These are phyloP conservation scores for Leishmania tropica DNA, from an alignment of 208 protist species.

Conservation along the genomic window DNA sequence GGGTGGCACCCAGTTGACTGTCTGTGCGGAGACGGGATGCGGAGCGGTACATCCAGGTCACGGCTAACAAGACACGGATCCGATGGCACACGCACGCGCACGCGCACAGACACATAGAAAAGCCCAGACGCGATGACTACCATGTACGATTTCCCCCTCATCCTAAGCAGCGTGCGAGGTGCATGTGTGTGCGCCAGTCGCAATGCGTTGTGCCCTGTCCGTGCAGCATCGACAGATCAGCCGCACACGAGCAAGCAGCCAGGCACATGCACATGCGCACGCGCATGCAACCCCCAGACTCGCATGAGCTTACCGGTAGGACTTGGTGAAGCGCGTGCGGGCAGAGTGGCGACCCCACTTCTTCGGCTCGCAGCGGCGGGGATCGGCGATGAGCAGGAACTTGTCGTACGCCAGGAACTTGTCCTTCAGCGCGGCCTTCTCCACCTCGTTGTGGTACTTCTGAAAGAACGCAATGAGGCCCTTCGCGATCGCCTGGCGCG, in stretches of 20 bases:
- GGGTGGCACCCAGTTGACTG: background rate
- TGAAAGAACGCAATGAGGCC: slow-evolving; percentile 99
- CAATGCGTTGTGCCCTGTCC: background rate
- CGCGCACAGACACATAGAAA: background rate
- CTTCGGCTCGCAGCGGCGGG: slow-evolving; percentile 99
- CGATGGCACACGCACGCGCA: background rate
- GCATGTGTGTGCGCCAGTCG: background rate
- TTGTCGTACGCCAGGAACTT: slow-evolving; percentile 97
- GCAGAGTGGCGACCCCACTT: slow-evolving; percentile 99
- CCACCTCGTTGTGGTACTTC: slow-evolving; percentile 97
- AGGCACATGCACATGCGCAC: background rate
- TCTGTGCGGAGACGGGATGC: background rate
- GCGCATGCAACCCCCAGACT: background rate
- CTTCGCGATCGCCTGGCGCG: slow-evolving; percentile 99
- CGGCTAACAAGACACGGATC: no score
- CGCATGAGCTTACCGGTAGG: slow-evolving; percentile 96
- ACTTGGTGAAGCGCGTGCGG: slow-evolving; percentile 99
- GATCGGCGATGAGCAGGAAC: slow-evolving; percentile 99
- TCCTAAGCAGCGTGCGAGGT: background rate
- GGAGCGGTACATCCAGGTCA: no score
- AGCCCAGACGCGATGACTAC: background rate
- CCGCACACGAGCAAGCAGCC: background rate
- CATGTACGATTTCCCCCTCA: background rate
- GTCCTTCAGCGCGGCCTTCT: slow-evolving; percentile 99
- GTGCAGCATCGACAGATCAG: background rate